These are phyloP conservation scores for Pharus latifolius DNA, from an alignment of 176 grass and related monocot species.

Conservation along the genomic window DNA sequence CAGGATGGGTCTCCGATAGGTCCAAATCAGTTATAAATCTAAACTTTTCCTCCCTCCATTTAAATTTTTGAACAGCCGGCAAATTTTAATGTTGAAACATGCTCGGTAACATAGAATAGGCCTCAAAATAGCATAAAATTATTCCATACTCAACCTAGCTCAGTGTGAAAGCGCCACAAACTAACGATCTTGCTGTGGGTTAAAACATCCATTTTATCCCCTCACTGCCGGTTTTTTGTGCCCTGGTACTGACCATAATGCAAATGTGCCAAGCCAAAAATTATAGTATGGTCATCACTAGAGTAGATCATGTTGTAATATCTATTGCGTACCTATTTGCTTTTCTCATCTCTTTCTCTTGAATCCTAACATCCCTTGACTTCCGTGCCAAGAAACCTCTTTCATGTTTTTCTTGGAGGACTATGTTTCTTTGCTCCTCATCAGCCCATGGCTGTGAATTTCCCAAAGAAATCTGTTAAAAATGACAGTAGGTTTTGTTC, in stretches of 20 bases:
- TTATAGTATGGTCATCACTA: not conserved
- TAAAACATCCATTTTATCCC: too few species aligned
- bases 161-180: too few species aligned
- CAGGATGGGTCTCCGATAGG: too few species aligned
- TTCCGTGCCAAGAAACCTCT: conserved; percentile 29
- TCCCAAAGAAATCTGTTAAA: not conserved
- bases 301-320: not conserved
- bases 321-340: conserved; percentile 1
- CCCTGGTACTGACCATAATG: not conserved
- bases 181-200: too few species aligned
- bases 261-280: not conserved
- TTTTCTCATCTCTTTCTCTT: conserved; percentile 29
- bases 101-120: too few species aligned
- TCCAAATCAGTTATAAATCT: too few species aligned
- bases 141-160: too few species aligned
- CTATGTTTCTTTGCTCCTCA: conserved; percentile 38
- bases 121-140: too few species aligned
- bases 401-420: conserved; percentile 44
- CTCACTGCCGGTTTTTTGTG: too few species aligned
- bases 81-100: too few species aligned
- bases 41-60: too few species aligned
- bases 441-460: conserved; percentile 43
- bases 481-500: not conserved
- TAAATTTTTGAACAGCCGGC: not conserved
- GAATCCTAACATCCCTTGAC: conserved; percentile 31